A percentile compares a stretch with the other conserved stretches of the same genome.
These are phyloP conservation scores for Penicillium dipodomyicola DNA, from an alignment of 495 filamentous ascomycete genomes.

Conservation along the genomic window DNA sequence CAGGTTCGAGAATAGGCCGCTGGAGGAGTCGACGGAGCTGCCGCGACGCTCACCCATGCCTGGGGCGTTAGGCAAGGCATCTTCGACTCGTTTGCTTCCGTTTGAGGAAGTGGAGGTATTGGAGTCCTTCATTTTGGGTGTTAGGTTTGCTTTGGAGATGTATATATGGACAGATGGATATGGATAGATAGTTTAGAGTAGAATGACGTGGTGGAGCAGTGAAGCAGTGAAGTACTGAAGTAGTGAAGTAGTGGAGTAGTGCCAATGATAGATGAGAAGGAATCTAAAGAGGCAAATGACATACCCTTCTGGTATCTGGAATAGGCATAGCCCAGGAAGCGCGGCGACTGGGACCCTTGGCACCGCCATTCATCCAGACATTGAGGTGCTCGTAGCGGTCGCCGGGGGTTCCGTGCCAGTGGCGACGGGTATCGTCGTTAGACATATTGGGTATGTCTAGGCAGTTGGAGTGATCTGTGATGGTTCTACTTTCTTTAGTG, in stretches of 20 bases:
- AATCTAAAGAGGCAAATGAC: constrained; percentile 8
- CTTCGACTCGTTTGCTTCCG: constrained; percentile 3
- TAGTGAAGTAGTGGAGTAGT: neutral
- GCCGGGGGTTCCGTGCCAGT: constrained; percentile 44
- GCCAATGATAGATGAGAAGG: neutral
- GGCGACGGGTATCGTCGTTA: constrained; percentile 28
- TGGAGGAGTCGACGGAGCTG: constrained; percentile 26
- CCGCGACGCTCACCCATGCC: constrained; percentile 32
- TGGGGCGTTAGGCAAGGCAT: constrained; percentile 9
- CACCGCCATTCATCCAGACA: constrained; percentile 43
- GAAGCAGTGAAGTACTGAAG: too few species aligned
- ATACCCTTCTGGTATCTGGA: constrained; percentile 24
- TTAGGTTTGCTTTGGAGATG: neutral
- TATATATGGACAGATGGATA: neutral
- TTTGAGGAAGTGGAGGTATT: constrained; percentile 25
- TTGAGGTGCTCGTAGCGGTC: constrained; percentile 45
- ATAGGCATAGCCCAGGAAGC: constrained; percentile 31
- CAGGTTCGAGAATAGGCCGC: constrained; percentile 47
- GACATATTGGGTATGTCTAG: constrained; percentile 28
- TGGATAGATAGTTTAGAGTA: neutral
- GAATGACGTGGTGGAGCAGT: neutral
- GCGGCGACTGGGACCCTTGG: constrained; percentile 23
- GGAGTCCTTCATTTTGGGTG: constrained; percentile 23
- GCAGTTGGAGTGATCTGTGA: constrained; percentile 1
- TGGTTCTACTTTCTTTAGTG: neutral